Conservation (phyloP, 768 basidiomycete species). For the Naganishia friedmannii region DNA sequence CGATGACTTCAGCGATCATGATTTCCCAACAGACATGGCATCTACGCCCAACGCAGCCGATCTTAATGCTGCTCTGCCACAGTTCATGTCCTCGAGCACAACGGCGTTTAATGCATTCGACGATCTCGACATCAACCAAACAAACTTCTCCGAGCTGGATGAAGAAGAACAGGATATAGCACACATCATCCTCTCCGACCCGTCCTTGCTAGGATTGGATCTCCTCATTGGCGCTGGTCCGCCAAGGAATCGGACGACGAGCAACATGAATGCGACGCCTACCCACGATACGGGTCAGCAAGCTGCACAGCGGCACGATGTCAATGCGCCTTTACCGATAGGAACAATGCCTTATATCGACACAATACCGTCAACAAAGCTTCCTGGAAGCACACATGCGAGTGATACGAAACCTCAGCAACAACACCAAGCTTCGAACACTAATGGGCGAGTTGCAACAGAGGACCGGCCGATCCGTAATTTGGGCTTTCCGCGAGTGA, state of each 20-base stretch:
- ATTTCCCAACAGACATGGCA: conserved; percentile 2
- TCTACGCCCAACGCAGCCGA: conserved; percentile 21
- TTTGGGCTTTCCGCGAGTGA: neutral
- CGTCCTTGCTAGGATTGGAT: conserved; percentile 12
- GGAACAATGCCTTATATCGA: neutral
- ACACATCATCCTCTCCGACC: conserved; percentile 19
- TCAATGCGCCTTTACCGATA: neutral
- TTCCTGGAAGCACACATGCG: neutral
- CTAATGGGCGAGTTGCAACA: neutral
- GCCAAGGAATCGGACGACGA: neutral
- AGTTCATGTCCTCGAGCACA: conserved; percentile 9
- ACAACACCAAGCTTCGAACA: neutral
- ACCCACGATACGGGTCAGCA: neutral
- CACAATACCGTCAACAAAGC: neutral
- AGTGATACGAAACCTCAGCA: neutral
- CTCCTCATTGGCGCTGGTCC: conserved; percentile 12
- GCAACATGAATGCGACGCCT: neutral
- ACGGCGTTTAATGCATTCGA: conserved; percentile 12
- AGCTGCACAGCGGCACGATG: neutral
- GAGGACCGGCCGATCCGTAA: neutral
- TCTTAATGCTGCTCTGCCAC: conserved; percentile 17
- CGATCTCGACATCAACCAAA: conserved; percentile 21
- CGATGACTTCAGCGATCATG: conserved; percentile 14
- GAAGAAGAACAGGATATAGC: conserved; percentile 23
- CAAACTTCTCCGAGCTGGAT: conserved; percentile 23